These are phyloP conservation scores for Heterobasidion annosum DNA, from an alignment of 1,284 basidiomycete species.

Conservation along the genomic window DNA sequence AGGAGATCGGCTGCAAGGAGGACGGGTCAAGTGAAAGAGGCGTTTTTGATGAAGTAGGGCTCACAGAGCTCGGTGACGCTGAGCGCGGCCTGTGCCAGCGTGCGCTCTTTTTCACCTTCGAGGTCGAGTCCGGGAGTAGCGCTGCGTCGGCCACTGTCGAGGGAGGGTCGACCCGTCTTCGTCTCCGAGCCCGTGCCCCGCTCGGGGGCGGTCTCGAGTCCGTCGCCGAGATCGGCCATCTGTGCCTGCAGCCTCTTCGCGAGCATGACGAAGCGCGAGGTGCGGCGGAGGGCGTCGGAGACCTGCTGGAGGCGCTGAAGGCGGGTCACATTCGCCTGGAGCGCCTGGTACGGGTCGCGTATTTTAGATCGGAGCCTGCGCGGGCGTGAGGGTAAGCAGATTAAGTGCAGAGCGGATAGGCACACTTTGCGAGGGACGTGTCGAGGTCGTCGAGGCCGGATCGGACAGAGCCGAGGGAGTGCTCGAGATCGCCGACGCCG, in stretches of 20 bases:
- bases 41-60: conserved; percentile 11
- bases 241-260: conserved; percentile 74
- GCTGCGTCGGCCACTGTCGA: conserved; percentile 8
- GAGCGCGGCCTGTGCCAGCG: conserved; percentile 84
- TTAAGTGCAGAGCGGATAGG: conserved; percentile 15
- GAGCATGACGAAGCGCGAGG: conserved; percentile 75
- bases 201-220: conserved; percentile 13
- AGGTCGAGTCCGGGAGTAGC: conserved; percentile 22
- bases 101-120: conserved; percentile 77
- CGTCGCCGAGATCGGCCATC: conserved; percentile 55
- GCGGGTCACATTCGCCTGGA: conserved; percentile 61
- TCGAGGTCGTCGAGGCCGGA: conserved; percentile 63
- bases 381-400: not conserved
- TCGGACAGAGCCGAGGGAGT: conserved; percentile 51
- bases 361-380: conserved; percentile 77
- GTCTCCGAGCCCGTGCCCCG: conserved; percentile 8
- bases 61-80: conserved; percentile 83
- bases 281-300: conserved; percentile 75
- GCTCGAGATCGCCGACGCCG: conserved; percentile 52
- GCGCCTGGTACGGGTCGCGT: conserved; percentile 67
- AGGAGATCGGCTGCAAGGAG: conserved; percentile 27
- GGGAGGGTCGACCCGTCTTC: conserved; percentile 8
- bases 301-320: conserved; percentile 74
- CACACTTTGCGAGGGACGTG: conserved; percentile 63
- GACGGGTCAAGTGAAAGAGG: not conserved